A percentile compares a stretch with the other conserved stretches of the same genome.
Evolutionary conservation across 306 rosid species (phyloP).

Genomic region (Ormosia semicastrata): DNA sequence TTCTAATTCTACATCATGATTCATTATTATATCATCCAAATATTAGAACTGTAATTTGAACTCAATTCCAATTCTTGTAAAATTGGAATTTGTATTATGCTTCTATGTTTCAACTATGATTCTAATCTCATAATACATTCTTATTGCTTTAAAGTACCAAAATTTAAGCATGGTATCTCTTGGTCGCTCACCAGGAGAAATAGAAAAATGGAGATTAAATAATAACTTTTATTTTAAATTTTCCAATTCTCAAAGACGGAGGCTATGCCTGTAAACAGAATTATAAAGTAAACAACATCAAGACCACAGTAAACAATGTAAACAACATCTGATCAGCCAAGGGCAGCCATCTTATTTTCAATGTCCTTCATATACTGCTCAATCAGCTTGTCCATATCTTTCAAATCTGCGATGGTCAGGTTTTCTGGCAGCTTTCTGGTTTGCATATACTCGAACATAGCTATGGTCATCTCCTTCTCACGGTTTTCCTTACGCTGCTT

Average conservation of each 20-base stretch:
- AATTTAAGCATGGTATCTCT: not conserved
- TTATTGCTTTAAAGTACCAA: not conserved
- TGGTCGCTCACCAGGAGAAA: not conserved
- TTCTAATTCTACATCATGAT: no score
- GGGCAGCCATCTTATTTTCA: not conserved
- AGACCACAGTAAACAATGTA: not conserved
- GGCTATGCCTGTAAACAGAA: not conserved
- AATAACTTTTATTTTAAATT: not conserved
- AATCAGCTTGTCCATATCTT: slow-evolving; percentile 30
- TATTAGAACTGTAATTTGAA: not conserved
- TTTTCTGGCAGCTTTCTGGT: slow-evolving; percentile 6
- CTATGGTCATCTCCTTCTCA: slow-evolving; percentile 15
- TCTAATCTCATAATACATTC: not conserved
- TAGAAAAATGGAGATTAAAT: not conserved
- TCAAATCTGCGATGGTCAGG: slow-evolving; percentile 25
- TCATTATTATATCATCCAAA: not conserved
- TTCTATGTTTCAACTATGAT: not conserved
- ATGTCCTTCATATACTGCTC: slow-evolving; percentile 31
- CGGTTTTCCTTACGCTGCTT: slow-evolving; percentile 7
- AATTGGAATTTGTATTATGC: not conserved
- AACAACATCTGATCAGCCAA: not conserved
- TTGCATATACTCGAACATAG: slow-evolving; percentile 31
- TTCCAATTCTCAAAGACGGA: not conserved
- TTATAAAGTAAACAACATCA: not conserved
- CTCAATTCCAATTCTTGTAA: not conserved